Base-by-base conservation (phyloP, 2,329 filamentous ascomycete genomes). In the Teratosphaeria zuluensis region DNA sequence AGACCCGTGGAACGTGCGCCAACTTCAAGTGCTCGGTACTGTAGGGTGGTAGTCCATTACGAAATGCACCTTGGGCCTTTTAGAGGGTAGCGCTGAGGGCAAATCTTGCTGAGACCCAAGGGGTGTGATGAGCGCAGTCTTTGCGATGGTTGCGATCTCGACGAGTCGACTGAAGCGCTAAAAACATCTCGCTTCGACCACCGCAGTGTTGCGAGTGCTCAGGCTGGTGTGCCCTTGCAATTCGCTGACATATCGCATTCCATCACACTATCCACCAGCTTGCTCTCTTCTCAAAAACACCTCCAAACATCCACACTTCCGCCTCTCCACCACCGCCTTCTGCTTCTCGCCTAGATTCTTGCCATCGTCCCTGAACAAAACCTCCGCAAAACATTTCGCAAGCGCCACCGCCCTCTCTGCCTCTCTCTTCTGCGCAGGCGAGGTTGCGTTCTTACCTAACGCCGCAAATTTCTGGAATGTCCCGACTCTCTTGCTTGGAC, bases 251-350 rank as follows among this genome's bases (percentile, higher is more conserved):
- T 28, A 12, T 42, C 11, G 35, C 35, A 38, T 38, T 3, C 33
- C 33, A 38, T 12, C 33, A 38, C 14, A 16, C 33, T 38, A 38
- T 9, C 33, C 33, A 12, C 1, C 33, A 38, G 24, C 33, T 38
- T n/a, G 11, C 11, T 56, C 58, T 31, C 35, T 57, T n/a, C 31
- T 56, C 35, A 59, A 30, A 35, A 95, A 95, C 31, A 90, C 75
- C 69, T 91, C 88, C 32, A 95, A 70, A 12, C 92, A 74, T 9
- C 80, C 80, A 58, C 80, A 78, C 76, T 85, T 87, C 69, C 82
- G 82, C 59, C 88, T 88, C 62, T 86, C 84, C 14, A 79, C 72
- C 0, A 76, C 73, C 60, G 79, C 85, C 63, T 75, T 82, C 60
- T 88, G 86, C 72, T 82, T 83, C 5, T 83, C 82, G 2, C 42